Base-by-base conservation (phyloP, 768 basidiomycete species). In the Xanthoconium purpureum region DNA sequence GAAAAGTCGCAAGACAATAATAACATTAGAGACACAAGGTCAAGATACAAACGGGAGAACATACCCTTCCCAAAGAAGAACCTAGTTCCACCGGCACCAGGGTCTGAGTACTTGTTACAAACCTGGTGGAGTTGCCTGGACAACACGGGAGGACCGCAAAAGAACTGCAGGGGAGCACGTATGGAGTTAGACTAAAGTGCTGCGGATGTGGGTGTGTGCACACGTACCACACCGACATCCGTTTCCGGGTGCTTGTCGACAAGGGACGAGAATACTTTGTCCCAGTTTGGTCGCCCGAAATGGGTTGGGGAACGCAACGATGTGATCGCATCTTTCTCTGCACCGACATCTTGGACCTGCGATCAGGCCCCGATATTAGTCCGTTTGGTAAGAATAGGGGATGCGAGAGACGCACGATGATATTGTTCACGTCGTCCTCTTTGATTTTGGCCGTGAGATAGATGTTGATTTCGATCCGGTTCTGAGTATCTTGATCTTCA, bases 371-470 rank as follows among this genome's bases (percentile, higher is more conserved):
- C n/a, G n/a, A 32, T 43, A 42, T 50, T n/a, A 62, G 57, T 37
- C 47, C 15, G 13, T 18, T 24, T 33, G 42, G n/a, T 12, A 48
- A 44, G 40, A 37, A 28, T 14, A 35, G 47, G 14, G 48, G 53
- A 46, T 18, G n/a, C 20, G 17, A 56, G 40, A 47, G 3, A 72
- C 80, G 59, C 57, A 88, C 91, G 52, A 94, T 81, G 70, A 97
- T 95, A 68, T 96, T 97, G 74, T 86, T 90, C 81, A 95, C 84
- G 61, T 98, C 93, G 66, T 94, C 92, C 59, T 94, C 89, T 75
- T 89, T 89, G 66, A 98, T 81, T 77, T 84, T 89, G 35, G 89
- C 90, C 1, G 94, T 97, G 20, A 98, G 83, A 71, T 96, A 94
- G 63, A 93, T 95, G 74, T 87, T 93, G 68, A 96, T 95, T 77